Conservation (phyloP, 768 basidiomycete species). For the Suillus occidentalis region DNA sequence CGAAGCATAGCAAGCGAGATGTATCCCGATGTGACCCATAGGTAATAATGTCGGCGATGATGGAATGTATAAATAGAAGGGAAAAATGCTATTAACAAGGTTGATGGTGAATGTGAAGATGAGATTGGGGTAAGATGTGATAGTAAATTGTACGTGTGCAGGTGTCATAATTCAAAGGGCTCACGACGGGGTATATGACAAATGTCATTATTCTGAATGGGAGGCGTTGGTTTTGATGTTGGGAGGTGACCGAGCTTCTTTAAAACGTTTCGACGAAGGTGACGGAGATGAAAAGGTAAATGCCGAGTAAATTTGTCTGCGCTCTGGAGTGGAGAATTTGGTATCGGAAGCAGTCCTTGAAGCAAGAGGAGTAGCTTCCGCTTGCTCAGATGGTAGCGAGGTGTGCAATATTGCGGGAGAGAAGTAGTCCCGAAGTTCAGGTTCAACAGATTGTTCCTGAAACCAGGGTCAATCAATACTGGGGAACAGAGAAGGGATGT, state of each 20-base stretch:
- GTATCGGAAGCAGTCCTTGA: slow-evolving; percentile 25
- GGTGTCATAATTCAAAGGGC: not conserved
- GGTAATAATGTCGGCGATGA: slow-evolving; percentile 24
- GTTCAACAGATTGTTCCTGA: slow-evolving; percentile 57
- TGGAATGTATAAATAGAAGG: slow-evolving; percentile 32
- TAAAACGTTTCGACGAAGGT: slow-evolving; percentile 55
- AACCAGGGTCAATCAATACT: slow-evolving; percentile 3
- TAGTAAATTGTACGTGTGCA: not conserved
- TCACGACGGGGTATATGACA: not conserved
- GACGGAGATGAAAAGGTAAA: slow-evolving; percentile 82
- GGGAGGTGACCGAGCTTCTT: slow-evolving; percentile 38
- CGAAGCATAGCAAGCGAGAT: slow-evolving; percentile 21
- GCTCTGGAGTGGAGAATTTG: slow-evolving; percentile 72
- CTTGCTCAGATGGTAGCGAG: slow-evolving; percentile 32
- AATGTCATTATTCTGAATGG: slow-evolving; percentile 23
- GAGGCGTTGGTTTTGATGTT: slow-evolving; percentile 22
- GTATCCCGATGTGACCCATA: slow-evolving; percentile 22
- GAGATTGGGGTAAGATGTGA: slow-evolving; percentile 6
- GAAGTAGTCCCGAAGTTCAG: slow-evolving; percentile 58
- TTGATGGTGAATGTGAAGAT: slow-evolving; percentile 7
- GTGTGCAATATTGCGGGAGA: slow-evolving; percentile 19
- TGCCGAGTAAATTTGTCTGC: slow-evolving; percentile 67
- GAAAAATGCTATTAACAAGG: slow-evolving; percentile 31
- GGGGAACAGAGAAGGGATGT: slow-evolving; percentile 1
- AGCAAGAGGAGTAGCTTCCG: slow-evolving; percentile 29